phyloP scores from a whole-genome alignment of 192 early-diverging fungal genomes.

The Backusella circina region DNA sequence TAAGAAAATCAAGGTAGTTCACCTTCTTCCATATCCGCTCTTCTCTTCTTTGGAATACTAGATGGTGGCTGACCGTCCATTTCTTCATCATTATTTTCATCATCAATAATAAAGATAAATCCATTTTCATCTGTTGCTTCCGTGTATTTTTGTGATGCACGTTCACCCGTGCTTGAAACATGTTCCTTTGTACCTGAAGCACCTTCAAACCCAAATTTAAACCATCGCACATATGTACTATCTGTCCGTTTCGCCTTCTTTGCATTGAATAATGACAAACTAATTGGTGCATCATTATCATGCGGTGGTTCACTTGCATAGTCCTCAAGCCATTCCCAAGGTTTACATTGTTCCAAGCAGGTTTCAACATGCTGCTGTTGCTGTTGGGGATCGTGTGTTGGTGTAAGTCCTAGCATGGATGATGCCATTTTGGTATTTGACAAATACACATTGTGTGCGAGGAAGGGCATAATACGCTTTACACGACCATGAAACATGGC shows the following conservation, averaged over 20 bases:
- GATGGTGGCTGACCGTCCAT: neutral
- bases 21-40: constrained; percentile 17
- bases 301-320: constrained; percentile 37
- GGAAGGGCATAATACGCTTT: constrained; percentile 49
- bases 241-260: constrained; percentile 19
- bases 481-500: constrained; percentile 46
- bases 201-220: constrained; percentile 25
- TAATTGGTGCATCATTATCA: constrained; percentile 37
- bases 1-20: neutral
- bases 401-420: constrained; percentile 14
- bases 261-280: constrained; percentile 27
- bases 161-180: neutral
- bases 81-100: constrained; percentile 4
- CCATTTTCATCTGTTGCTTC: constrained; percentile 3
- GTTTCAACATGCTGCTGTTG: constrained; percentile 17
- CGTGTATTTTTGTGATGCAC: neutral
- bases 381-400: constrained; percentile 13
- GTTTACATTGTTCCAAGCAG: constrained; percentile 38
- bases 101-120: constrained; percentile 9
- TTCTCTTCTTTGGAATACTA: neutral
- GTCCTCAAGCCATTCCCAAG: constrained; percentile 57
- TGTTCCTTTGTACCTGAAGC: neutral
- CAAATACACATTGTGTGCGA: constrained; percentile 52
- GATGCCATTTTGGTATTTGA: constrained; percentile 35
- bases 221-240: constrained; percentile 33